These are phyloP conservation scores for Bipolaris victoriae DNA, from an alignment of 2,329 filamentous ascomycete species.

Conservation along the genomic window DNA sequence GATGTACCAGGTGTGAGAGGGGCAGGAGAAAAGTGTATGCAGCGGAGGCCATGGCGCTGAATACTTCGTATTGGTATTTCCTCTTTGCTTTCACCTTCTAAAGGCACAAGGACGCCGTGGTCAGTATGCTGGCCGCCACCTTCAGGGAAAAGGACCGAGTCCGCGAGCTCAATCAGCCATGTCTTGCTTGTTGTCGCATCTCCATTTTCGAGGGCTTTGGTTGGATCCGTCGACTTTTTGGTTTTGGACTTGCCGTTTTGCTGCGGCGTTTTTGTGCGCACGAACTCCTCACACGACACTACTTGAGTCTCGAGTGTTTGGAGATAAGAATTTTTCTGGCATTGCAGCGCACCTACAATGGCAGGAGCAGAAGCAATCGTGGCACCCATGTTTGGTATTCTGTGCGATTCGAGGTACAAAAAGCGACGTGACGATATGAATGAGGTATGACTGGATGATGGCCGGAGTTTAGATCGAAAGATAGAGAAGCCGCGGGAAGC, in stretches of 20 bases:
- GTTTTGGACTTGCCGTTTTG: constrained; percentile 32
- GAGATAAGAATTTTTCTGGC: constrained; percentile 44
- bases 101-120: constrained; percentile 35
- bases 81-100: constrained; percentile 20
- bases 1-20: constrained; percentile 75
- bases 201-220: constrained; percentile 22
- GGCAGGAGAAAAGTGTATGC: constrained; percentile 82
- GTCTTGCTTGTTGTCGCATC: constrained; percentile 21
- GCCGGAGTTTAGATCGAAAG: constrained; percentile 9
- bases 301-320: constrained; percentile 39
- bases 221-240: constrained; percentile 36
- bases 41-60: constrained; percentile 59
- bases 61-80: constrained; percentile 38
- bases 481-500: constrained; percentile 21
- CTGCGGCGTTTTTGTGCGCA: constrained; percentile 25
- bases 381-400: constrained; percentile 23
- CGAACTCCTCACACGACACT: constrained; percentile 40
- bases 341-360: constrained; percentile 41
- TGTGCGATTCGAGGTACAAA: background rate
- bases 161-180: constrained; percentile 41
- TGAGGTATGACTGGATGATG: constrained; percentile 13
- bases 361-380: constrained; percentile 21
- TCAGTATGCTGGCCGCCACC: constrained; percentile 44
- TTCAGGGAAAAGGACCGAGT: constrained; percentile 44
- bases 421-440: background rate